These are phyloP conservation scores for Lipomyces yamanashiensis DNA, from an alignment of 805 yeast species.

Conservation along the genomic window DNA sequence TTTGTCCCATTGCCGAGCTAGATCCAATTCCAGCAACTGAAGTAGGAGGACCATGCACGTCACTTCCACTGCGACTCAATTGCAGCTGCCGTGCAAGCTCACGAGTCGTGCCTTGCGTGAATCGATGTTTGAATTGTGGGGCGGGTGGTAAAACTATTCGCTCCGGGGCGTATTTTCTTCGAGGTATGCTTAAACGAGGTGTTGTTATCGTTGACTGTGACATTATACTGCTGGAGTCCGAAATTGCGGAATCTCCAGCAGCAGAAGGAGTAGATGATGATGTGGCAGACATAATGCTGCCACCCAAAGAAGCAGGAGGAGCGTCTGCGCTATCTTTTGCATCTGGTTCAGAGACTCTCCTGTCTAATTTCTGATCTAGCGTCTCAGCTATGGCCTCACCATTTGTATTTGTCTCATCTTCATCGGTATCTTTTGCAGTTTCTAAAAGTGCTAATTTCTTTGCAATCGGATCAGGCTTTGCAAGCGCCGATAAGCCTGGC, in stretches of 20 bases:
- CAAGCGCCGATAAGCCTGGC: conserved; percentile 26
- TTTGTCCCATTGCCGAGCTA: conserved; percentile 19
- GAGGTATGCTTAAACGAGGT: conserved; percentile 4
- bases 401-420: not conserved
- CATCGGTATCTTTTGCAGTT: not conserved
- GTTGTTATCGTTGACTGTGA: not conserved
- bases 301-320: too few species aligned
- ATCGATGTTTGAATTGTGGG: conserved; percentile 26
- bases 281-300: too few species aligned
- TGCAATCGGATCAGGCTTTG: conserved; percentile 4
- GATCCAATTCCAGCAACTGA: conserved; percentile 24
- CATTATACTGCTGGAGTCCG: not conserved
- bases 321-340: too few species aligned
- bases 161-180: conserved; percentile 29
- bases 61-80: conserved; percentile 29
- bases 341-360: too few species aligned
- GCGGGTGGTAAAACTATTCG: conserved; percentile 23
- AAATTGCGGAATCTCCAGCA: not conserved
- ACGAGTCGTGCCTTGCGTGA: conserved; percentile 35
- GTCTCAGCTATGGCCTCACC: not conserved
- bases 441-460: not conserved
- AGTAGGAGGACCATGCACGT: conserved; percentile 25
- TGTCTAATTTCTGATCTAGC: not conserved
- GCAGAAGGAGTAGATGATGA: not conserved
- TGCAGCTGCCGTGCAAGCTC: conserved; percentile 37